A percentile compares a stretch with the other conserved stretches of the same genome.
phyloP scores from a whole-genome alignment of 257 asterid genomes.

The Solanum piurae region DNA sequence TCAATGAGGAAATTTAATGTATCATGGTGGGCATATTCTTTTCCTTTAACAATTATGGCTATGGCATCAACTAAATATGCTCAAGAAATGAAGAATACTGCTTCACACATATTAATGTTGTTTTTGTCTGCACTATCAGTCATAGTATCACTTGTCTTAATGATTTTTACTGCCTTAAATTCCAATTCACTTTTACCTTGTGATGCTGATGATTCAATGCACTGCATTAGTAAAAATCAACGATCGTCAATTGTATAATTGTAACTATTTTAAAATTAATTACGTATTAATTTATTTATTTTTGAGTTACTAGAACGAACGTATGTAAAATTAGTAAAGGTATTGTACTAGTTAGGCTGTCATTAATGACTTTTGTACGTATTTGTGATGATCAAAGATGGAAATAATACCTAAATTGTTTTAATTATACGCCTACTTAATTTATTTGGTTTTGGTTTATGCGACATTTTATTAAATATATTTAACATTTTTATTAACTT shows the following conservation, averaged over 20 bases:
- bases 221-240: background rate
- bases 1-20: slow-evolving; percentile 6
- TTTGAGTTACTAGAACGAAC: background rate
- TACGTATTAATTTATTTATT: background rate
- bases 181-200: background rate
- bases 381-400: background rate
- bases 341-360: background rate
- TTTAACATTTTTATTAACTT: too few species aligned
- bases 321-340: background rate
- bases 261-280: background rate
- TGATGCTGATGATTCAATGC: background rate
- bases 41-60: slow-evolving; percentile 1
- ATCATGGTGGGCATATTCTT: slow-evolving; percentile 13
- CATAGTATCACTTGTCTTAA: background rate
- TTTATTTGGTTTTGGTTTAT: background rate
- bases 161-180: background rate
- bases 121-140: slow-evolving; percentile 1
- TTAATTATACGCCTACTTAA: background rate
- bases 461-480: background rate
- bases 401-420: background rate
- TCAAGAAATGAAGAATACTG: background rate
- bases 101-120: slow-evolving; percentile 5
- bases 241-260: background rate
- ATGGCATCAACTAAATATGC: slow-evolving; percentile 8
- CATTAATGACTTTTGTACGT: background rate